These are phyloP conservation scores for Diplocarpon rosae DNA, from an alignment of 2,329 filamentous ascomycete species.

Conservation along the genomic window DNA sequence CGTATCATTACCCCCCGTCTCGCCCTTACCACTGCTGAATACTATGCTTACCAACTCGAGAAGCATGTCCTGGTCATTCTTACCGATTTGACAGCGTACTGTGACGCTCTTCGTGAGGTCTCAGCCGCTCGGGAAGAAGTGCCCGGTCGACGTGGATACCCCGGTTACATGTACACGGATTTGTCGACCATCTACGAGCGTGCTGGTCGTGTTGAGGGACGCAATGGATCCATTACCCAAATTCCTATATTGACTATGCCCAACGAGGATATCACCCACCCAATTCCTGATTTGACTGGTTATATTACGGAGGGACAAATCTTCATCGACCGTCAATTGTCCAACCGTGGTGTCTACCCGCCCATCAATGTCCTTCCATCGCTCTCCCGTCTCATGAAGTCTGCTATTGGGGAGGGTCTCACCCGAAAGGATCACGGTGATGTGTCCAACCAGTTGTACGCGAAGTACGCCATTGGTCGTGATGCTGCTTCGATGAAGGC, in stretches of 20 bases:
- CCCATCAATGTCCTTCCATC: slow-evolving; percentile 98
- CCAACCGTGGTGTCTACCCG: slow-evolving; percentile 97
- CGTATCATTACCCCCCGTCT: slow-evolving; percentile 99
- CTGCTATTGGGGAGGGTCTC: slow-evolving; percentile 93
- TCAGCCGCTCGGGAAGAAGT: slow-evolving; percentile 98
- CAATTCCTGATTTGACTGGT: slow-evolving; percentile 95
- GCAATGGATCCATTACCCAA: slow-evolving; percentile 97
- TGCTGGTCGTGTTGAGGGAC: slow-evolving; percentile 90
- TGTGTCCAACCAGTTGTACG: slow-evolving; percentile 98
- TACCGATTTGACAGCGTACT: slow-evolving; percentile 95
- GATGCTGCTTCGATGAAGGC: slow-evolving; percentile 99
- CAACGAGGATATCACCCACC: slow-evolving; percentile 99
- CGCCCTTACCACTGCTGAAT: slow-evolving; percentile 94
- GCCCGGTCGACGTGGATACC: slow-evolving; percentile 96
- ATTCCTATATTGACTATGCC: slow-evolving; percentile 99
- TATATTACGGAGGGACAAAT: slow-evolving; percentile 99
- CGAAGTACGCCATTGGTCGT: slow-evolving; percentile 98
- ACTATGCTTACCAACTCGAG: slow-evolving; percentile 99
- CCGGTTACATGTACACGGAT: slow-evolving; percentile 99
- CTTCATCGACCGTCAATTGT: slow-evolving; percentile 83
- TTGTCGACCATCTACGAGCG: slow-evolving; percentile 99
- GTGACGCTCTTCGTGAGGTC: slow-evolving; percentile 96
- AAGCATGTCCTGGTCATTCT: slow-evolving; percentile 99
- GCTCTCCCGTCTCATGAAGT: slow-evolving; percentile 99
- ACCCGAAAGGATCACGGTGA: slow-evolving; percentile 95